Evolutionary conservation across 495 filamentous ascomycete species (phyloP).

Genomic region (Penicillium paxilli): DNA sequence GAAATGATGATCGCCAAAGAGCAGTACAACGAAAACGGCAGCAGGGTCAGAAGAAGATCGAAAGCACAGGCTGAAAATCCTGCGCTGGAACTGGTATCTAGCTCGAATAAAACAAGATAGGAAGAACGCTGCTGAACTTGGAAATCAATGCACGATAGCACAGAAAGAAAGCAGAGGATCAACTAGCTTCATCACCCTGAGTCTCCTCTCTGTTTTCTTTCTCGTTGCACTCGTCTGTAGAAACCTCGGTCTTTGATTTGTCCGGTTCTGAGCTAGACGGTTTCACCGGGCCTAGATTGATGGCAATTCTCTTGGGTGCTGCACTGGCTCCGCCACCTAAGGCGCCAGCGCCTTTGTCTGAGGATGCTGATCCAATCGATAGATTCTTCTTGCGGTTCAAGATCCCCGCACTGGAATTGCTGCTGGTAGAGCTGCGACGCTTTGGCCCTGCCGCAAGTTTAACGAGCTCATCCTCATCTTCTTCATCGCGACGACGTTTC

Average conservation of each 20-base stretch:
- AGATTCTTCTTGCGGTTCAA: slow-evolving; percentile 45
- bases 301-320: slow-evolving; percentile 52
- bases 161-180: slow-evolving; percentile 16
- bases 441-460: slow-evolving; percentile 69
- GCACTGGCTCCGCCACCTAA: slow-evolving; percentile 26
- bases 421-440: slow-evolving; percentile 56
- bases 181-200: slow-evolving; percentile 27
- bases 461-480: slow-evolving; percentile 77
- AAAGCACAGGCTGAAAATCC: slow-evolving; percentile 10
- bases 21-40: slow-evolving; percentile 8
- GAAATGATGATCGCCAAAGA: slow-evolving; percentile 13
- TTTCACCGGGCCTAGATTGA: slow-evolving; percentile 40
- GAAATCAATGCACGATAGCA: slow-evolving; percentile 13
- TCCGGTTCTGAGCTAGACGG: slow-evolving; percentile 12
- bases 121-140: slow-evolving; percentile 16
- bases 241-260: slow-evolving; percentile 9
- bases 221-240: slow-evolving; percentile 29
- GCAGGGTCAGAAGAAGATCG: slow-evolving; percentile 2
- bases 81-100: slow-evolving; percentile 44
- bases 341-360: slow-evolving; percentile 23
- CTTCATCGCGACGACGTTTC: slow-evolving; percentile 87
- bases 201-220: slow-evolving; percentile 40
- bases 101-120: slow-evolving; percentile 21
- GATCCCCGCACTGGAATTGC: slow-evolving; percentile 33
- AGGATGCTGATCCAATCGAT: slow-evolving; percentile 31